These are phyloP conservation scores for Pontederia paniculata DNA, from an alignment of 176 grass and related monocot species.

Conservation along the genomic window DNA sequence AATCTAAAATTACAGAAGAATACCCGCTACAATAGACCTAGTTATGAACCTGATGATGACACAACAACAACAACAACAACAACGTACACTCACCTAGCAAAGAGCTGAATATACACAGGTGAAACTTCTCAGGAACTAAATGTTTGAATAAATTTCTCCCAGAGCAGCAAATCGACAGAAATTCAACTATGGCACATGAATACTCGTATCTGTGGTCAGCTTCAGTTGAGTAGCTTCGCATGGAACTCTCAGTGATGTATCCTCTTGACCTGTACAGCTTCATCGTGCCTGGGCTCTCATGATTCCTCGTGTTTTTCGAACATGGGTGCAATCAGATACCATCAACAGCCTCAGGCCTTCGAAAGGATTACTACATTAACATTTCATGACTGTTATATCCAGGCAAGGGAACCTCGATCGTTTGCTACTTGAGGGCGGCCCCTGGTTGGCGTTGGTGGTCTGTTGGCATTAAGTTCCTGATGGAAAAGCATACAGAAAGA, in stretches of 20 bases:
- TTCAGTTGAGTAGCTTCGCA: background rate
- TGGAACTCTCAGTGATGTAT: background rate
- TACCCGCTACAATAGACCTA: constrained; percentile 45
- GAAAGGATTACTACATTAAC: background rate
- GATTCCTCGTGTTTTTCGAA: background rate
- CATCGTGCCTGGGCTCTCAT: background rate
- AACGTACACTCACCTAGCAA: constrained; percentile 19
- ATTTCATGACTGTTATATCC: constrained; percentile 50
- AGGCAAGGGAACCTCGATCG: constrained; percentile 85
- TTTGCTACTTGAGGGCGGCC: constrained; percentile 79
- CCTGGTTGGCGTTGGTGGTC: constrained; percentile 93
- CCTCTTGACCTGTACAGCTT: constrained; percentile 2
- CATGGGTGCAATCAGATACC: background rate
- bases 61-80: constrained; percentile 17
- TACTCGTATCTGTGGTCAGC: background rate
- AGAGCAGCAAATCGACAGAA: background rate
- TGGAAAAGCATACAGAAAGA: background rate
- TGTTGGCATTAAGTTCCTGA: constrained; percentile 96
- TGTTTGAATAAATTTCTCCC: background rate
- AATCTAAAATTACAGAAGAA: constrained; percentile 51
- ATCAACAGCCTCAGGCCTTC: background rate
- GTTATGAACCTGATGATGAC: constrained; percentile 19
- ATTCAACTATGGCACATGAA: background rate
- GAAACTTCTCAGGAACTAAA: constrained; percentile 17
- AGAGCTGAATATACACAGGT: constrained; percentile 48